Base-by-base conservation (phyloP, 139 green algal species). In the Auxenochlorella protothecoides region DNA sequence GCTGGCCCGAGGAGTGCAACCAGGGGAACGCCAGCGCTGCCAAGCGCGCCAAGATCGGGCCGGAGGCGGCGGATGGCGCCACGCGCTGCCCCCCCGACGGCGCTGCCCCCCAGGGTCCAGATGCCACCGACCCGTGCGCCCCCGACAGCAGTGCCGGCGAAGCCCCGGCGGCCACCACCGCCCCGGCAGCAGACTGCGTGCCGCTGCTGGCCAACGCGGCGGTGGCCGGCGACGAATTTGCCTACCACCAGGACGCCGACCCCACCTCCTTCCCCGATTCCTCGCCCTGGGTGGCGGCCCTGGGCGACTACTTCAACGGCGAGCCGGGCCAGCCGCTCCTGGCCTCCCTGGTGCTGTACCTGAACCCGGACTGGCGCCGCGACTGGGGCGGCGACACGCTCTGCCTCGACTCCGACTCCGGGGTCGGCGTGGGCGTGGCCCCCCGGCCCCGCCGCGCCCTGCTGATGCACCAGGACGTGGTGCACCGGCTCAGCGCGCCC, bases 181-280 rank as follows among this genome's bases (percentile, higher is more conserved):
- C 27, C 27, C 27, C 27, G 27, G 27, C 27, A 44, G 27, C 27
- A 44, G 27, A 44, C 27, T 44, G 27, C 27, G 27, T 44, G 27
- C 27, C 27, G 27, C 27, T 93, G 72, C 75, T 97, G n/a, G 91
- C 85, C 10, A 97, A 95, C 72, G 90, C 90, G 2, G 85, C 90
- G 27, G 76, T 89, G 64, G 53, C 68, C 13, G 87, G 87, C 0
- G 89, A 97, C 71, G 44, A 15, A 10, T 97, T 88, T 70, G 60
- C 44, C 3, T 96, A 81, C 79, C 91, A 97, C 68, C 81, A 94
- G 16, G 91, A 97, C 76, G 89, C 89, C 3, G 91, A 97, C 76
- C 91, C 91, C 10, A 79, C 73, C 7, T 81, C 76, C 15, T 84
- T 93, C 57, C 83, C 85, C 5, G 54, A 72, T 27, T 53, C 70